phyloP scores from a whole-genome alignment of 2,329 filamentous ascomycete genomes.

The Stemphylium vesicarium region DNA sequence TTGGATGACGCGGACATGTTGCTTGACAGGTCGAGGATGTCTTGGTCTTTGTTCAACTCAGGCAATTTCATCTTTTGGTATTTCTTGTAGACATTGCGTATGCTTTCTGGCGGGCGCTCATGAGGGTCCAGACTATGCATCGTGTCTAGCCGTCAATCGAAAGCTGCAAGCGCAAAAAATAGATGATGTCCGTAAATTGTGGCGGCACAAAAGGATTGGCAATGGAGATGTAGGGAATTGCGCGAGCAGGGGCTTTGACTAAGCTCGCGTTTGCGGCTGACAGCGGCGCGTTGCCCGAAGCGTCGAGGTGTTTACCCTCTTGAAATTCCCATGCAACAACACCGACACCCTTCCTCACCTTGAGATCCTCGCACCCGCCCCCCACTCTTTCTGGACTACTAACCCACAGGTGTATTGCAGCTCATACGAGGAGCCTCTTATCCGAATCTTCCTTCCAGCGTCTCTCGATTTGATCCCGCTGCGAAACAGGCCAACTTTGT shows the following conservation, averaged over 20 bases:
- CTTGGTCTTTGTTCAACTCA: slow-evolving; percentile 57
- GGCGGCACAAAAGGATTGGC: background rate
- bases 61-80: slow-evolving; percentile 66
- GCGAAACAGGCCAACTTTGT: slow-evolving; percentile 1
- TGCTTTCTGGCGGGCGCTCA: slow-evolving; percentile 73
- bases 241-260: slow-evolving; percentile 18
- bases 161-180: too few species aligned
- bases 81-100: slow-evolving; percentile 76
- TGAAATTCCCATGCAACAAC: slow-evolving; percentile 34
- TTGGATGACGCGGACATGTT: slow-evolving; percentile 36
- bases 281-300: slow-evolving; percentile 25
- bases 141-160: background rate
- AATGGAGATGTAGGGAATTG: background rate
- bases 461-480: background rate
- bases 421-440: background rate
- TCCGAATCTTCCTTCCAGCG: background rate
- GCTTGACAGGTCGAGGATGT: slow-evolving; percentile 51
- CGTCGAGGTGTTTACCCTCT: slow-evolving; percentile 31
- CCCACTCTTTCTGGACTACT: slow-evolving; percentile 24
- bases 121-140: slow-evolving; percentile 69
- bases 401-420: slow-evolving; percentile 34
- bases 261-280: slow-evolving; percentile 33
- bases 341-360: slow-evolving; percentile 16
- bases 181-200: too few species aligned
- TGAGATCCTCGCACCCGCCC: slow-evolving; percentile 18